Evolutionary conservation across 2,329 filamentous ascomycete genomes (phyloP).

Genomic region (Purpureocillium takamizusanense): DNA sequence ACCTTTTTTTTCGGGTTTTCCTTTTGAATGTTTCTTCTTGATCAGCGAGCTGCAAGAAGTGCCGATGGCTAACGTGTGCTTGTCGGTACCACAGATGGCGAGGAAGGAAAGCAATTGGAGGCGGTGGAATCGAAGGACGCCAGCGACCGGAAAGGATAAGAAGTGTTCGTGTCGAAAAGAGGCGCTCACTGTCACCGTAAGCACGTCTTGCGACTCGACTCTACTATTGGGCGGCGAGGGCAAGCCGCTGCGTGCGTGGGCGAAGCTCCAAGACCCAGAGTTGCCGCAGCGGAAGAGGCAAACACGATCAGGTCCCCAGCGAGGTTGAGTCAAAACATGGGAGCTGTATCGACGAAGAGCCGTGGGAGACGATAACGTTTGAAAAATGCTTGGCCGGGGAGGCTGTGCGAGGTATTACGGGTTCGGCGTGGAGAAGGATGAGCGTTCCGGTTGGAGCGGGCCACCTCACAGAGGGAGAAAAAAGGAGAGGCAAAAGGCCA

Average conservation of each 20-base stretch:
- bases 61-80: background rate
- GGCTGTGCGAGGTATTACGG: conserved; percentile 17
- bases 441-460: conserved; percentile 15
- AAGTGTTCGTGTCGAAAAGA: conserved; percentile 27
- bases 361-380: conserved; percentile 8
- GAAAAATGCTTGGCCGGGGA: conserved; percentile 6
- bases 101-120: conserved; percentile 24
- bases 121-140: conserved; percentile 40
- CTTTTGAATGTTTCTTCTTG: background rate
- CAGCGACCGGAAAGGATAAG: conserved; percentile 41
- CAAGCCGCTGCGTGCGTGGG: conserved; percentile 3
- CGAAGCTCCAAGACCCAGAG: background rate
- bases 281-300: conserved; percentile 13
- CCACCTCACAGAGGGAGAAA: conserved; percentile 16
- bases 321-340: conserved; percentile 24
- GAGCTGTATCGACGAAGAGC: conserved; percentile 13
- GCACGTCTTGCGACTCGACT: conserved; percentile 12
- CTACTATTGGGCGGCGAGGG: conserved; percentile 12
- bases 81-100: conserved; percentile 10
- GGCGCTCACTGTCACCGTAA: conserved; percentile 39
- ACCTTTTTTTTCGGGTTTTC: conserved; percentile 1
- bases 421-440: conserved; percentile 13
- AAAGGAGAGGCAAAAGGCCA: conserved; percentile 15
- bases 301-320: conserved; percentile 18
- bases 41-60: background rate